A percentile compares a stretch with the other conserved stretches of the same genome.
Conservation (phyloP, 306 rosid genomes). For the Prosopis cineraria region DNA sequence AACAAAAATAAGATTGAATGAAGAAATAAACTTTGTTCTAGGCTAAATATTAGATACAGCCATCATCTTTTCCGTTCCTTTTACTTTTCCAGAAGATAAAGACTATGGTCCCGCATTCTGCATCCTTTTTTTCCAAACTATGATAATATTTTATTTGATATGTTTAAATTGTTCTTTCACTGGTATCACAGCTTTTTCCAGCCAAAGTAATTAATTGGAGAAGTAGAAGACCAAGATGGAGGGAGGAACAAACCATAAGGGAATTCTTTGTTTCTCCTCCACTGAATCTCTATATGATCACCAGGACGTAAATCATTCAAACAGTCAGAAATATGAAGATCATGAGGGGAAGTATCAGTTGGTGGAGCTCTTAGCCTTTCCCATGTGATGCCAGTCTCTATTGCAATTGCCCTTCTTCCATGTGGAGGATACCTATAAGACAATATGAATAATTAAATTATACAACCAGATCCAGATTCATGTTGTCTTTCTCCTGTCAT, state of each 20-base stretch:
- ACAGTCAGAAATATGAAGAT: conserved; percentile 84
- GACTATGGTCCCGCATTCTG: conserved; percentile 5
- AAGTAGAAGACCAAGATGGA: conserved; percentile 21
- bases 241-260: conserved; percentile 80
- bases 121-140: background rate
- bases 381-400: conserved; percentile 72
- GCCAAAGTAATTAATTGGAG: background rate
- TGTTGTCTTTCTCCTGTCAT: background rate
- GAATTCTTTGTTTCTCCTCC: conserved; percentile 94
- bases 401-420: conserved; percentile 79
- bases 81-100: conserved; percentile 5
- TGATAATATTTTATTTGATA: background rate
- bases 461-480: conserved; percentile 33
- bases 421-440: conserved; percentile 83
- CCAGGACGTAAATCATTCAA: conserved; percentile 72
- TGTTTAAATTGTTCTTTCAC: background rate
- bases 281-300: conserved; percentile 92
- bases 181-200: background rate
- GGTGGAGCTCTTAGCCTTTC: conserved; percentile 90
- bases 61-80: background rate
- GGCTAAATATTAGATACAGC: conserved; percentile 16
- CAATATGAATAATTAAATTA: conserved; percentile 31
- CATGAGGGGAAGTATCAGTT: conserved; percentile 65
- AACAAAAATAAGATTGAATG: conserved; percentile 33
- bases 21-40: background rate